Conservation (phyloP, 257 asterid genomes). For the Jaltomata sinuosa region DNA sequence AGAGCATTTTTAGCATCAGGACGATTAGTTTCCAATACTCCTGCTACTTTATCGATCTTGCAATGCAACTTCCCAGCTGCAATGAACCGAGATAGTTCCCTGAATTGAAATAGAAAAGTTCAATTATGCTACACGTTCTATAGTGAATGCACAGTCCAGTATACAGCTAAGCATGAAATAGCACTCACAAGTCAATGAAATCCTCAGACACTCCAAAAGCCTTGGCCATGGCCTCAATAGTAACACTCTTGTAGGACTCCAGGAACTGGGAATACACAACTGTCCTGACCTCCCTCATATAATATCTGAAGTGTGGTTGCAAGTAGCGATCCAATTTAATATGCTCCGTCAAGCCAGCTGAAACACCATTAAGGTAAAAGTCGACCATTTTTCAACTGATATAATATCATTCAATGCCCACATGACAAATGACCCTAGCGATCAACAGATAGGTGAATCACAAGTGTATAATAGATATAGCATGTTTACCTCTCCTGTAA, state of each 20-base stretch:
- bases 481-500: not conserved
- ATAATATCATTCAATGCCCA: not conserved
- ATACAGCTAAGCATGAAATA: not conserved
- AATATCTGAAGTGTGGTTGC: constrained; percentile 67
- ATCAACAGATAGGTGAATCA: not conserved
- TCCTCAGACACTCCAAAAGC: constrained; percentile 73
- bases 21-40: constrained; percentile 79
- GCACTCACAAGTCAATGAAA: constrained; percentile 61
- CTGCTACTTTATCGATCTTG: constrained; percentile 84
- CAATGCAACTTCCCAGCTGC: constrained; percentile 83
- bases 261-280: constrained; percentile 85
- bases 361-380: not conserved
- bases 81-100: constrained; percentile 76
- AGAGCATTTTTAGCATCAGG: constrained; percentile 94
- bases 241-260: constrained; percentile 77
- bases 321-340: constrained; percentile 65
- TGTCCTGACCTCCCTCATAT: constrained; percentile 71
- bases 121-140: not conserved
- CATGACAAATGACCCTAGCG: not conserved
- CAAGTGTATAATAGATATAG: not conserved
- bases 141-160: not conserved
- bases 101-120: constrained; percentile 2
- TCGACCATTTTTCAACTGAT: not conserved
- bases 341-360: constrained; percentile 74
- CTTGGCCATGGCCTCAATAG: constrained; percentile 75